A percentile compares a stretch with the other conserved stretches of the same genome.
Conservation (phyloP, 306 rosid species). For the Argentina anserina region DNA sequence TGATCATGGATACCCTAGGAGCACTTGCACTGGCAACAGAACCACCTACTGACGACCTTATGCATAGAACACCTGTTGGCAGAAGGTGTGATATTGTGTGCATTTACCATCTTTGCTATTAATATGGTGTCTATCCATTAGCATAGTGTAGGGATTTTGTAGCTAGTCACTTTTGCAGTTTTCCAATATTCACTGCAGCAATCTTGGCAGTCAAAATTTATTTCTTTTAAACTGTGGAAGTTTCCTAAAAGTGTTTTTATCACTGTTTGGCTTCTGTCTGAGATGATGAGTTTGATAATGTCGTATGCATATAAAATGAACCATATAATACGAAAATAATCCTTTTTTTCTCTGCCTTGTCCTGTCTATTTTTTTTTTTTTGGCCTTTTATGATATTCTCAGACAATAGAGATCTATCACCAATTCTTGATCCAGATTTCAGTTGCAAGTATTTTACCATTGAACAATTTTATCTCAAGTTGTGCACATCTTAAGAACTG, state of each 20-base stretch:
- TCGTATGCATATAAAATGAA: neutral
- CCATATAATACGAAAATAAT: neutral
- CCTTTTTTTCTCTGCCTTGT: neutral
- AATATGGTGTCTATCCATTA: constrained; percentile 17
- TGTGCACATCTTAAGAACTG: neutral
- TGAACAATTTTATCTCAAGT: neutral
- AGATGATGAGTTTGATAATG: neutral
- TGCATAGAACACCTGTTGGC: constrained; percentile 88
- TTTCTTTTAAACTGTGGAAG: neutral
- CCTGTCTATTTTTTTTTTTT: neutral
- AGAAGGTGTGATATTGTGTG: constrained; percentile 59
- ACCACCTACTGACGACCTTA: constrained; percentile 90
- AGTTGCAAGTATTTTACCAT: neutral
- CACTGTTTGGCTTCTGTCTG: neutral
- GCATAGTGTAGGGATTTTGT: neutral
- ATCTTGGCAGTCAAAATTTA: neutral
- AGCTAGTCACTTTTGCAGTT: neutral
- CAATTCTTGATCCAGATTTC: neutral
- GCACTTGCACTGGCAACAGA: constrained; percentile 98
- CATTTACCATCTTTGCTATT: neutral
- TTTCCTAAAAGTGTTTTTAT: neutral
- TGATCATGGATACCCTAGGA: constrained; percentile 98
- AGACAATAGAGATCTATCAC: neutral
- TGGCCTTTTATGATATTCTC: neutral
- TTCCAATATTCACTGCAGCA: too few relatives aligned